Base-by-base conservation (phyloP, 306 rosid species). In the Quillaja saponaria region DNA sequence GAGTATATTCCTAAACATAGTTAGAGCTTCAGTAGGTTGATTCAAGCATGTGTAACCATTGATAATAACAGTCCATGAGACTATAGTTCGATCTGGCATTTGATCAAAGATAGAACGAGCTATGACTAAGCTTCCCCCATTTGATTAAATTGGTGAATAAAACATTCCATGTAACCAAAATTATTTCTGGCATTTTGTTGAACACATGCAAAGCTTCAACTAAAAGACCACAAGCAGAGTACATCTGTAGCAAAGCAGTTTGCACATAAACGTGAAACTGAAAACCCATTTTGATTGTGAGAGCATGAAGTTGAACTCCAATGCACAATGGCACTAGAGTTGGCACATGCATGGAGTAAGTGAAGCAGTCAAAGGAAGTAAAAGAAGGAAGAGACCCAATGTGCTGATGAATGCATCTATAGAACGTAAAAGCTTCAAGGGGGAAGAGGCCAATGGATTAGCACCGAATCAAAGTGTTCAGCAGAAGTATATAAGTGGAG, bases 61-160 rank as follows among this genome's bases (percentile, higher is more conserved):
- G 17, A 87, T 82, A 49, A 87, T 72, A 61, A 73, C 76, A 38
- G 95, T 87, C 90, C 95, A 84, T 1, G 95, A 87, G 19, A 83
- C 86, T 5, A 87, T 86, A 61, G 64, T 84, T 61, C 81, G 76
- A 31, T 5, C 41, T 8, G 84, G 79, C 91, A 87, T 87, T 16
- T 19, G 68, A 63, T 72, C 50, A 73, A 87, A 87, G 7, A 84
- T 63, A 12, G 71, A 80, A 13, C 71, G 42, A 67, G 92, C 87
- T 11, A 66, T n/a, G 61, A 49, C 64, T 63, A 67, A 88, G 72
- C 74, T 88, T 78, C 39, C 87, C 84, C 78, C 85, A 72, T 69
- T 72, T 82, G 6, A 74, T 20, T 71, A 85, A 81, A 64, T 87
- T 84, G 6, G 76, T 60, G 50, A 88, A 74, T 63, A 79, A 67